These are phyloP conservation scores for Cyclotella choctawhatcheeana DNA, from an alignment of 108 stramenopile genomes.

Conservation along the genomic window DNA sequence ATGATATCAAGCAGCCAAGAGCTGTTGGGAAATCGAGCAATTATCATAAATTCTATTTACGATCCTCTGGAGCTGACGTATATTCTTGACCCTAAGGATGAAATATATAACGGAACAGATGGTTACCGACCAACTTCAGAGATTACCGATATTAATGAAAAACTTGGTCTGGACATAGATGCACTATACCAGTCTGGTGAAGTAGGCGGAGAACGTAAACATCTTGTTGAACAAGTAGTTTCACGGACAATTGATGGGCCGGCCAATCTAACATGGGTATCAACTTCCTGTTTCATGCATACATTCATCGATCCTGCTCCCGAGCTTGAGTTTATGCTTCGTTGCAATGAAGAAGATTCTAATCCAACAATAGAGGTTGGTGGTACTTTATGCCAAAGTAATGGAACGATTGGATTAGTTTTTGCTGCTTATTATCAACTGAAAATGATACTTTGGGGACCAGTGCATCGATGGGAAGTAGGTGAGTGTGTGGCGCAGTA, in stretches of 20 bases:
- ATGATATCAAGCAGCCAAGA: not conserved
- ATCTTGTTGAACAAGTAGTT: not conserved
- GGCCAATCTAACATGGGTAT: not conserved
- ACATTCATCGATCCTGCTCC: not conserved
- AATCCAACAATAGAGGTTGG: not conserved
- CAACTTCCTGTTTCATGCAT: conserved; percentile 1
- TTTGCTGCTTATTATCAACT: not conserved
- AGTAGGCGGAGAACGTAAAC: not conserved
- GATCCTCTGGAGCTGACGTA: not conserved
- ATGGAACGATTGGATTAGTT: not conserved
- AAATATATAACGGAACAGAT: not conserved
- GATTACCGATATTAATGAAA: not conserved
- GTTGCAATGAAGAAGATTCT: not conserved
- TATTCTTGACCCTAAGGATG: not conserved
- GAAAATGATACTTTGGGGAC: not conserved
- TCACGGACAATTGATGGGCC: no score
- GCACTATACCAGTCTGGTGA: not conserved
- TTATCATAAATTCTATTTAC: not conserved
- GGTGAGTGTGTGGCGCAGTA: no score
- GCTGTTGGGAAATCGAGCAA: not conserved
- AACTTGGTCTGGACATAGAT: not conserved
- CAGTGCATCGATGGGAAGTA: not conserved
- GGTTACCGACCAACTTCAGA: not conserved
- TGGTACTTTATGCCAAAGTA: not conserved
- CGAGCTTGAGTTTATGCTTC: not conserved